A percentile compares a stretch with the other conserved stretches of the same genome.
Conservation (phyloP, 768 basidiomycete species). For the Podaxis sp. region DNA sequence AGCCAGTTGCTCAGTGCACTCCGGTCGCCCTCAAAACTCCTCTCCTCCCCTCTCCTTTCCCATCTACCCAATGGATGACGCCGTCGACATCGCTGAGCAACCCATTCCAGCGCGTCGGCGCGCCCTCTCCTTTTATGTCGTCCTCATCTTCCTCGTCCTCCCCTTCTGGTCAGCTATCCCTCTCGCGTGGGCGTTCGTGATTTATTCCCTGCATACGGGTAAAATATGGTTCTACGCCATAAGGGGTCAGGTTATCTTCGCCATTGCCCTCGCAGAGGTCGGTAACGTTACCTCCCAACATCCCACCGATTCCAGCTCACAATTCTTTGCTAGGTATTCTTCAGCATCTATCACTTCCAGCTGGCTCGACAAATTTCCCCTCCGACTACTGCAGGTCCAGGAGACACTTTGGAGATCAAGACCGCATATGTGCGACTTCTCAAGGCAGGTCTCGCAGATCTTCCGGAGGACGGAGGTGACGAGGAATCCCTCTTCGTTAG, state of each 20-base stretch:
- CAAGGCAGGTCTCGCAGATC: constrained; percentile 59
- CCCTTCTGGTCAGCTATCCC: constrained; percentile 67
- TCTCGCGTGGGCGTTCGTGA: constrained; percentile 61
- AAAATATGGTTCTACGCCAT: constrained; percentile 40
- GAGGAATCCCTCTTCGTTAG: constrained; percentile 47
- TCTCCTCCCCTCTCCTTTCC: constrained; percentile 1
- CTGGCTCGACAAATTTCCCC: constrained; percentile 48
- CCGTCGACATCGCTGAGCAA: constrained; percentile 29
- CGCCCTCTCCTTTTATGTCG: constrained; percentile 53
- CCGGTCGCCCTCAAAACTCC: background rate
- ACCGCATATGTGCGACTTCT: constrained; percentile 60
- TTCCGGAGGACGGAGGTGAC: constrained; percentile 51
- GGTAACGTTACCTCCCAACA: constrained; percentile 11
- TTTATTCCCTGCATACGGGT: constrained; percentile 46
- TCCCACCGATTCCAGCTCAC: background rate
- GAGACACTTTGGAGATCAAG: constrained; percentile 56
- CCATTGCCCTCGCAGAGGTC: constrained; percentile 60
- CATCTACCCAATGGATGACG: constrained; percentile 28
- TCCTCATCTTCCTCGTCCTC: constrained; percentile 51
- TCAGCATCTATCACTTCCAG: constrained; percentile 62
- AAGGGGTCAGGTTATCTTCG: constrained; percentile 39
- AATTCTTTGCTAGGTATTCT: constrained; percentile 48
- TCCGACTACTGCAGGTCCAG: constrained; percentile 40
- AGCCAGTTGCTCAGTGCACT: background rate
- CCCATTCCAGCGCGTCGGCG: constrained; percentile 37